Conservation (phyloP, 2,329 filamentous ascomycete genomes). For the Chlorencoelia australis region DNA sequence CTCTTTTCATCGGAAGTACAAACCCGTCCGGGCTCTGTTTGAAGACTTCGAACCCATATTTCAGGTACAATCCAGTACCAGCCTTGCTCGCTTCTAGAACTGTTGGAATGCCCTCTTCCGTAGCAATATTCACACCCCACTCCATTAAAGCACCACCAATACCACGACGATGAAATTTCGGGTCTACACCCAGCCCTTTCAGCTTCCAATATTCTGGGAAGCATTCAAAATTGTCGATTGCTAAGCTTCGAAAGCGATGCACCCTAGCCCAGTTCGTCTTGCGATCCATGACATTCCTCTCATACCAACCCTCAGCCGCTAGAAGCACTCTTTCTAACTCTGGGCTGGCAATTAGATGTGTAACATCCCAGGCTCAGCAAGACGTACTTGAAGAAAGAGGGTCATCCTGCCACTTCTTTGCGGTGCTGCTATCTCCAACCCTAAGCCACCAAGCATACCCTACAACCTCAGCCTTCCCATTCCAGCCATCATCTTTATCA, state of each 20-base stretch:
- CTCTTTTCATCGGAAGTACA: no score
- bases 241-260: neutral
- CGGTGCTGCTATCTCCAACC: constrained; percentile 1
- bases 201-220: constrained; percentile 2
- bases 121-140: constrained; percentile 3
- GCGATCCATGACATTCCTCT: constrained; percentile 1
- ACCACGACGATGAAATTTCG: constrained; percentile 3
- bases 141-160: constrained; percentile 3
- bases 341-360: neutral
- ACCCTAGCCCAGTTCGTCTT: constrained; percentile 4
- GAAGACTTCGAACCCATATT: constrained; percentile 1
- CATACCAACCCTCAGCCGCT: constrained; percentile 2
- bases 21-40: no score
- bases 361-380: neutral
- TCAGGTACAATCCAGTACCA: constrained; percentile 4
- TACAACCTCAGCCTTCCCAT: constrained; percentile 1
- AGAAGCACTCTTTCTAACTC: constrained; percentile 3
- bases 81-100: constrained; percentile 2
- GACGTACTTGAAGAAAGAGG: neutral
- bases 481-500: constrained; percentile 4
- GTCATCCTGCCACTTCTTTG: constrained; percentile 3
- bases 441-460: constrained; percentile 3
- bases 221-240: neutral
- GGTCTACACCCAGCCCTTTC: neutral
- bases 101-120: constrained; percentile 3